Percentiles rank a stretch among this genome's conserved stretches.
Conservation (phyloP, 73 alveolate genomes). For the Stentor coeruleus region DNA sequence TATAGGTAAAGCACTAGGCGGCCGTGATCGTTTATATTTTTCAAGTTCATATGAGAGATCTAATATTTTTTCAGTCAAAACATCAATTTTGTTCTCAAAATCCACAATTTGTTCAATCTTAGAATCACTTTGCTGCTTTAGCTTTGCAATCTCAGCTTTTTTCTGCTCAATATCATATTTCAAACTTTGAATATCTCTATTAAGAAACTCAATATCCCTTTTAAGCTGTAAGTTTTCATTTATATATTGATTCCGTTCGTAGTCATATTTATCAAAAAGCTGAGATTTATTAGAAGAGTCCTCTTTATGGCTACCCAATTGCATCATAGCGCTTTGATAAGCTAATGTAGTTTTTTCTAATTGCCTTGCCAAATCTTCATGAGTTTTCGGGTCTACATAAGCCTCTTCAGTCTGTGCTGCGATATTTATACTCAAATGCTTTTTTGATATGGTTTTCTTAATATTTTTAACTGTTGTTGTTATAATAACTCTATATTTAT, state of each 20-base stretch:
- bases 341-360: neutral
- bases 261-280: neutral
- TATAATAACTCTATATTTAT: no score
- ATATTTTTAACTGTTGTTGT: neutral
- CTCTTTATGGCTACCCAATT: neutral
- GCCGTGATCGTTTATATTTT: neutral
- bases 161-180: neutral
- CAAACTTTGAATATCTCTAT: neutral
- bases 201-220: neutral
- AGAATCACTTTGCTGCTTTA: neutral
- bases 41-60: neutral
- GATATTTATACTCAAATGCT: neutral
- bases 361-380: neutral
- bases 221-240: neutral
- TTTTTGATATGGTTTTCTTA: neutral
- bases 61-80: neutral
- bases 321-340: neutral
- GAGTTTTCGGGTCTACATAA: neutral
- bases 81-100: neutral
- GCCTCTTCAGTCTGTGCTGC: neutral
- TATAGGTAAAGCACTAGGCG: conserved; percentile 11
- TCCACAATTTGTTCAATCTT: neutral
- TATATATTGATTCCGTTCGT: neutral
- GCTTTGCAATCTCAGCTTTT: neutral
- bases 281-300: neutral